phyloP scores from a whole-genome alignment of 768 basidiomycete genomes.

The Panus rudis region DNA sequence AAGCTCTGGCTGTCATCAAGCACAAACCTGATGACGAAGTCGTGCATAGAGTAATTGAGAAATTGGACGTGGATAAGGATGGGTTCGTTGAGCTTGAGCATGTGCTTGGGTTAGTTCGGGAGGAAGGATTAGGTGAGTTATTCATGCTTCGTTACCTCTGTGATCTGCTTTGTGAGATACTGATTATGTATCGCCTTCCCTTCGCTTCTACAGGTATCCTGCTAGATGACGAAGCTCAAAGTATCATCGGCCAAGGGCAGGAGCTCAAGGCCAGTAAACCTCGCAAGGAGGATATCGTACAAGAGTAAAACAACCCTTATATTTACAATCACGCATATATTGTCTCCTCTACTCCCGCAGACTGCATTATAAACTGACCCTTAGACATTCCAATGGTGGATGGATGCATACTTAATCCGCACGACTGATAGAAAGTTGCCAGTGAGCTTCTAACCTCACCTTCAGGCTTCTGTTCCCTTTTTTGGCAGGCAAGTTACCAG shows the following conservation, averaged over 20 bases:
- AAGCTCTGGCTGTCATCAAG: constrained; percentile 88
- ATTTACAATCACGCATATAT: too few species aligned
- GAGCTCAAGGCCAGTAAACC: constrained; percentile 77
- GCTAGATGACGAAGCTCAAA: constrained; percentile 78
- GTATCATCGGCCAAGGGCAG: constrained; percentile 73
- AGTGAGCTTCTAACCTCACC: too few species aligned
- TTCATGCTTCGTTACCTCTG: background rate
- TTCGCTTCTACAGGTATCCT: constrained; percentile 62
- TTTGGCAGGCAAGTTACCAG: too few species aligned
- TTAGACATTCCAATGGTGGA: too few species aligned
- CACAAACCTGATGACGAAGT: constrained; percentile 89
- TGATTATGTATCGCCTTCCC: too few species aligned
- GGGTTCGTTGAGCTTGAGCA: constrained; percentile 95
- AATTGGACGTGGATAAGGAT: constrained; percentile 93
- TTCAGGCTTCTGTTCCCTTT: too few species aligned
- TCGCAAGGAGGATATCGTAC: constrained; percentile 95
- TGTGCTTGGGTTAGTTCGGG: constrained; percentile 79
- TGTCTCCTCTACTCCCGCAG: too few species aligned
- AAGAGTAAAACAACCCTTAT: constrained; percentile 34
- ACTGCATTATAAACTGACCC: too few species aligned
- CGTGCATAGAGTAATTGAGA: constrained; percentile 80
- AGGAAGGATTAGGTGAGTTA: constrained; percentile 78
- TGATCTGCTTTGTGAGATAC: too few species aligned
- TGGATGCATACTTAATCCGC: too few species aligned
- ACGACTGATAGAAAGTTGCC: too few species aligned